Percentiles rank a stretch among this genome's conserved stretches.
Conservation (phyloP, 2,329 filamentous ascomycete species). For the Colletotrichum gloeosporioides region DNA sequence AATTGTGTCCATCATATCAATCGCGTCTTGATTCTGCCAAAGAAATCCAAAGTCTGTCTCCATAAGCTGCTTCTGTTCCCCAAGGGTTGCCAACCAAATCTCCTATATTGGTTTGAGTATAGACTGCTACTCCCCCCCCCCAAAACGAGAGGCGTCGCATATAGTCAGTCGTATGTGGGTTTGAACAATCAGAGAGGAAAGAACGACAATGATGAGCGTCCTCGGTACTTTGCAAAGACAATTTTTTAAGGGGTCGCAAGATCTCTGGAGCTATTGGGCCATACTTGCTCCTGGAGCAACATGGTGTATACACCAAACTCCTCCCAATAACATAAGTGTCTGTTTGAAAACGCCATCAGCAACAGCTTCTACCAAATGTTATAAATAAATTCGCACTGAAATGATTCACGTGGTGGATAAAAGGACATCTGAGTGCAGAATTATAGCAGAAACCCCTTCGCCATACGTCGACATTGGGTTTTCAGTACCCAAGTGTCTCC, state of each 20-base stretch:
- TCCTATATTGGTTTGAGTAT: neutral
- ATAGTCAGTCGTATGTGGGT: neutral
- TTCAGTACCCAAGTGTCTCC: neutral
- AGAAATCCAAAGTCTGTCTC: too few species aligned
- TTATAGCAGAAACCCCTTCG: too few species aligned
- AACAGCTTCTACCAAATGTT: too few species aligned
- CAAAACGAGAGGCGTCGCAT: too few species aligned
- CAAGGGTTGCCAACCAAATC: neutral
- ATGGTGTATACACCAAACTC: neutral
- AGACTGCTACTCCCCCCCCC: too few species aligned
- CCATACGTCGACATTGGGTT: too few species aligned
- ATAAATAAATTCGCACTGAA: too few species aligned
- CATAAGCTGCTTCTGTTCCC: neutral
- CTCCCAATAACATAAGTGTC: too few species aligned
- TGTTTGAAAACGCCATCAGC: too few species aligned
- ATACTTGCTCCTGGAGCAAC: neutral
- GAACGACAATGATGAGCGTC: neutral
- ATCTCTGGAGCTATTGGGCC: neutral
- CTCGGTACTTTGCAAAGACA: accelerated
- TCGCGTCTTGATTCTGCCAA: accelerated
- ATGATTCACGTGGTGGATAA: too few species aligned
- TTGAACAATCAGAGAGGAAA: neutral
- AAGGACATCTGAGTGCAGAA: too few species aligned
- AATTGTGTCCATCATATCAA: accelerated
- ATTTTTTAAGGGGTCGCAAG: accelerated